These are phyloP conservation scores for Agrocybe praecox DNA, from an alignment of 768 basidiomycete genomes.

Conservation along the genomic window DNA sequence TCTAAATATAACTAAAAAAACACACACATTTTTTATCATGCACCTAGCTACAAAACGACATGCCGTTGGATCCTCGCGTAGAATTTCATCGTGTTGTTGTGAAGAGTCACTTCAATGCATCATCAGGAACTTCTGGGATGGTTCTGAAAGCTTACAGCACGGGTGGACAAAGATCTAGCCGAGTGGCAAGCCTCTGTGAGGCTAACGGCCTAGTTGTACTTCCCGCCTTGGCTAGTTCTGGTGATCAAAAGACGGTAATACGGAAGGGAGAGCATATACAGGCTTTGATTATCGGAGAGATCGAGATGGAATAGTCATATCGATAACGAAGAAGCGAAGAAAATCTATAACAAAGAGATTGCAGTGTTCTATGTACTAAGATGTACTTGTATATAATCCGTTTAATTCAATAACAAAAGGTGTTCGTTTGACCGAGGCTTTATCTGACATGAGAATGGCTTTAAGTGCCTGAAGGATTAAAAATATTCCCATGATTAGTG, in stretches of 20 bases:
- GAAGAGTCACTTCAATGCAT: slow-evolving; percentile 14
- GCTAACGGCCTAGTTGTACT: slow-evolving; percentile 81
- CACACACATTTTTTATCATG: background rate
- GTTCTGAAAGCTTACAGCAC: slow-evolving; percentile 71
- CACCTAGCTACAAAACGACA: slow-evolving; percentile 54
- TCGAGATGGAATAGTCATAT: slow-evolving; percentile 28
- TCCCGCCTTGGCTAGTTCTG: slow-evolving; percentile 38
- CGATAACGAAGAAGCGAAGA: background rate
- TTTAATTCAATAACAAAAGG: slow-evolving; percentile 14
- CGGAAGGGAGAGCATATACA: slow-evolving; percentile 57
- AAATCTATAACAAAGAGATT: no score
- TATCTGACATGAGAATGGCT: slow-evolving; percentile 26
- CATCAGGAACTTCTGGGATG: slow-evolving; percentile 3
- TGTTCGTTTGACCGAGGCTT: slow-evolving; percentile 22
- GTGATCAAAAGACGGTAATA: slow-evolving; percentile 33
- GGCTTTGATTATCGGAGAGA: slow-evolving; percentile 72
- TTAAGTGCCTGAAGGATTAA: slow-evolving; percentile 19
- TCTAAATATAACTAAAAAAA: no score
- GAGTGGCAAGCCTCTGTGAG: slow-evolving; percentile 77
- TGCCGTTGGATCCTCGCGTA: slow-evolving; percentile 71
- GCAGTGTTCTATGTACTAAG: background rate
- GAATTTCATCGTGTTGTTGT: slow-evolving; percentile 86
- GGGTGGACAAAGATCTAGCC: slow-evolving; percentile 84
- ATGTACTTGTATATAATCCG: background rate
- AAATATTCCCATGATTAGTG: background rate